These are phyloP conservation scores for Starmera quercuum DNA, from an alignment of 805 yeast species.

Conservation along the genomic window DNA sequence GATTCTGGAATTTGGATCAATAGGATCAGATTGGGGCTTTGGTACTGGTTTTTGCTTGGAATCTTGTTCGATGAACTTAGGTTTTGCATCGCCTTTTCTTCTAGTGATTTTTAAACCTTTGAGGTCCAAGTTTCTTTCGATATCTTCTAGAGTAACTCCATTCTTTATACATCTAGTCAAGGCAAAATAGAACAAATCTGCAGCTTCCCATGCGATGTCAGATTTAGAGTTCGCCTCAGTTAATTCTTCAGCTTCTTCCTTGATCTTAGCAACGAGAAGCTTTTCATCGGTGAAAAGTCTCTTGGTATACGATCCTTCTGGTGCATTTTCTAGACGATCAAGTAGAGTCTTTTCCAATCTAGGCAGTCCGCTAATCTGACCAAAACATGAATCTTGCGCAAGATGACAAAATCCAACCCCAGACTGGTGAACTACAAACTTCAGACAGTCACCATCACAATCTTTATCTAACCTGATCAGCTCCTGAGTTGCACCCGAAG, in stretches of 20 bases:
- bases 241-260: conserved; percentile 94
- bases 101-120: conserved; percentile 85
- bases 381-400: conserved; percentile 76
- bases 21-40: conserved; percentile 15
- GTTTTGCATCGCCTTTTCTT: conserved; percentile 94
- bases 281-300: conserved; percentile 75
- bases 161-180: conserved; percentile 63
- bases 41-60: conserved; percentile 15
- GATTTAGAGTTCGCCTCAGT: conserved; percentile 67
- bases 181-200: conserved; percentile 80
- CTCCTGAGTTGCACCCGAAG: conserved; percentile 92
- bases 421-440: conserved; percentile 76
- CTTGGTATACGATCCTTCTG: conserved; percentile 91
- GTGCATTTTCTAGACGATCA: conserved; percentile 61
- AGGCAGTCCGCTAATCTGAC: conserved; percentile 56
- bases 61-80: conserved; percentile 47
- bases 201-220: conserved; percentile 94
- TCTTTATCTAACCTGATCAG: conserved; percentile 63
- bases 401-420: conserved; percentile 94
- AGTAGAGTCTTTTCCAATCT: conserved; percentile 60
- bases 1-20: conserved; percentile 19
- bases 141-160: conserved; percentile 74
- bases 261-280: conserved; percentile 76
- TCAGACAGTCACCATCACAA: conserved; percentile 89
- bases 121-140: conserved; percentile 76